Evolutionary conservation across 768 basidiomycete species (phyloP).

Genomic region (Termitomyces sp.): DNA sequence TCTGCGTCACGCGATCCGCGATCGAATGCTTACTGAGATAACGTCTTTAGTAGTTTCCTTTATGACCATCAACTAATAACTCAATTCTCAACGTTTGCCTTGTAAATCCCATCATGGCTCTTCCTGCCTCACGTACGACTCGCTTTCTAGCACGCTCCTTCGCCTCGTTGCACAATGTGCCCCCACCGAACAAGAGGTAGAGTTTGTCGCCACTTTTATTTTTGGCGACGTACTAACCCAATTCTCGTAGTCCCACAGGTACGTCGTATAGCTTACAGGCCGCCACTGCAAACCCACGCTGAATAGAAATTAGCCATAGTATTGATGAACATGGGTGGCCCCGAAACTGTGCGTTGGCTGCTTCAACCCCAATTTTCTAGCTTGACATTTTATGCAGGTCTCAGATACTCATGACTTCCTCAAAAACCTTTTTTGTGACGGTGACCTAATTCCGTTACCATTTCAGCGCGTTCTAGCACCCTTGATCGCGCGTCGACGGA

Average conservation of each 20-base stretch:
- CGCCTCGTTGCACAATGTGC: conserved; percentile 38
- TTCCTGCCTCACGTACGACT: conserved; percentile 13
- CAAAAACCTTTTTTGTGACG: conserved; percentile 85
- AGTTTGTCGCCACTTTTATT: conserved; percentile 5
- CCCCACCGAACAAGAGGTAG: conserved; percentile 39
- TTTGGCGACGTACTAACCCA: conserved; percentile 12
- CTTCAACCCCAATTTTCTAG: neutral
- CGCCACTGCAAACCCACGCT: conserved; percentile 7
- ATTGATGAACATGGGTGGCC: conserved; percentile 99
- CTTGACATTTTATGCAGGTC: conserved; percentile 46
- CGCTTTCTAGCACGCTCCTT: conserved; percentile 34
- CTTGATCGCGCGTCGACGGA: conserved; percentile 80
- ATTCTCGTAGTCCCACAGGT: conserved; percentile 56
- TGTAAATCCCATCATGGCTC: conserved; percentile 4
- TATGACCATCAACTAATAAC: neutral
- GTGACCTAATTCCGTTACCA: conserved; percentile 93
- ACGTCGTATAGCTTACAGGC: conserved; percentile 3
- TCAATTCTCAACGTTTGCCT: neutral
- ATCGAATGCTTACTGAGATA: neutral
- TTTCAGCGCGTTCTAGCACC: conserved; percentile 88
- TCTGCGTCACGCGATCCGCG: neutral
- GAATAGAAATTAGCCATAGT: conserved; percentile 59
- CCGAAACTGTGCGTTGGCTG: conserved; percentile 64
- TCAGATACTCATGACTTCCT: conserved; percentile 92
- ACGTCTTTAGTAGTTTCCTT: neutral